These are phyloP conservation scores for Proliferodiscus dingleyae DNA, from an alignment of 2,329 filamentous ascomycete genomes.

Conservation along the genomic window DNA sequence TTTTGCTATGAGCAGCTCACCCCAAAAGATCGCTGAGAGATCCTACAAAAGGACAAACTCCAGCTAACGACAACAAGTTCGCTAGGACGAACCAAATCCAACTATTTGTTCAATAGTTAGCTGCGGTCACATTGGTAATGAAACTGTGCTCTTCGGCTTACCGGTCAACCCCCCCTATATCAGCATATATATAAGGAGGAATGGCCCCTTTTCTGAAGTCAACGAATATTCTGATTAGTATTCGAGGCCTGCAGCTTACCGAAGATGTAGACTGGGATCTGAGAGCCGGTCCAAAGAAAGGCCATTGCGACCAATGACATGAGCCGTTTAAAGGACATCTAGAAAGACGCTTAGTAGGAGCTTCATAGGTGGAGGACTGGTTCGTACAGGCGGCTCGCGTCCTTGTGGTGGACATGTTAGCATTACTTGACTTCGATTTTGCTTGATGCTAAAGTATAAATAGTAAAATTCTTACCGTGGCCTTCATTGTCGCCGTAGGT, in stretches of 20 bases:
- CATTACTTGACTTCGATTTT: too few species aligned
- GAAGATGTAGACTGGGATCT: conserved; percentile 52
- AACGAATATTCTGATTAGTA: not conserved
- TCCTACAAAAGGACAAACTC: conserved; percentile 60
- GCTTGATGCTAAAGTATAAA: not conserved
- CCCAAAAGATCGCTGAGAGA: conserved; percentile 60
- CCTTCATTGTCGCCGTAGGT: conserved; percentile 43
- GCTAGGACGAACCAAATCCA: conserved; percentile 36
- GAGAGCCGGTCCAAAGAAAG: conserved; percentile 56
- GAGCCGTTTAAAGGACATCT: conserved; percentile 52
- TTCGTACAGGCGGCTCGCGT: conserved; percentile 35
- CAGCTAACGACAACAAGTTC: conserved; percentile 51
- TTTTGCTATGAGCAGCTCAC: not conserved
- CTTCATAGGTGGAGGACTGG: not conserved
- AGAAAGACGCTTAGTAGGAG: not conserved
- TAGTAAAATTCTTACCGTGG: conserved; percentile 28
- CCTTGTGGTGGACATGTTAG: conserved; percentile 16
- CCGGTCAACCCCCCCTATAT: conserved; percentile 50
- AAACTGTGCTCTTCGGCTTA: too few species aligned
- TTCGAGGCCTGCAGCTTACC: conserved; percentile 30
- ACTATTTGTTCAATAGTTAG: too few species aligned
- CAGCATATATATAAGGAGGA: conserved; percentile 50
- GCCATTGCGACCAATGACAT: conserved; percentile 53
- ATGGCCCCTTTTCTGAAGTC: conserved; percentile 35
- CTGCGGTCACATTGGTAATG: too few species aligned